Conservation (phyloP, 352 stramenopile species). For the Globisporangium heterothallicum region DNA sequence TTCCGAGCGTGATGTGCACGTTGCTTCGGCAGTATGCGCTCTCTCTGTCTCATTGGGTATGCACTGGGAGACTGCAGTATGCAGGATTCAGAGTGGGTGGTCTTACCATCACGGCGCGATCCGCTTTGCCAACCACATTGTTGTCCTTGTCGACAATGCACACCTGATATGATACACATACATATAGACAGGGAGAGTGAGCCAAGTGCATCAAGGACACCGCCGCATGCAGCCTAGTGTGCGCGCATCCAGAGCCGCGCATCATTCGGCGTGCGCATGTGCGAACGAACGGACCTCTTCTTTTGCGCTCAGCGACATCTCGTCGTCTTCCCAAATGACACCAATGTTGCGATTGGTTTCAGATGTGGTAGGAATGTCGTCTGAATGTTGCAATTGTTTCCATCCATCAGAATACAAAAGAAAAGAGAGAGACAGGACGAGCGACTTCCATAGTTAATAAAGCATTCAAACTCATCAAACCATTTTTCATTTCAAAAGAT, state of each 20-base stretch:
- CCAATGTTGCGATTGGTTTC: background rate
- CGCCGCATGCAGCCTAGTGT: background rate
- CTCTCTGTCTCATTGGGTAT: too few species aligned
- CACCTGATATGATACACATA: conserved; percentile 43
- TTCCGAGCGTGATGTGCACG: too few species aligned
- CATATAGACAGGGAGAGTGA: background rate
- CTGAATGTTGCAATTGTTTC: background rate
- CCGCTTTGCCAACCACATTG: conserved; percentile 76
- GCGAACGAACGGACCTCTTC: conserved; percentile 34
- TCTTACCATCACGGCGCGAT: conserved; percentile 76
- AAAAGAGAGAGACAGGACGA: too few species aligned
- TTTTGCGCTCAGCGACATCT: conserved; percentile 45
- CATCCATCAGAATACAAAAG: too few species aligned
- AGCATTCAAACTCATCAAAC: too few species aligned
- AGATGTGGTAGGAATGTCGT: background rate
- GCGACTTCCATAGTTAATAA: too few species aligned
- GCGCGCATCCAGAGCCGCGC: background rate
- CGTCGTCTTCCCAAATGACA: conserved; percentile 1
- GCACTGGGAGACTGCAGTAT: too few species aligned
- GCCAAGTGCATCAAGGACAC: background rate
- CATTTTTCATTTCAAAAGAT: too few species aligned
- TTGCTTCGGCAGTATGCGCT: too few species aligned
- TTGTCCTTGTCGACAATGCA: conserved; percentile 81
- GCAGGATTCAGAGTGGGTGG: background rate
- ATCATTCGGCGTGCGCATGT: background rate